phyloP scores from a whole-genome alignment of 2,329 filamentous ascomycete genomes.

The Neofusicoccum parvum region DNA sequence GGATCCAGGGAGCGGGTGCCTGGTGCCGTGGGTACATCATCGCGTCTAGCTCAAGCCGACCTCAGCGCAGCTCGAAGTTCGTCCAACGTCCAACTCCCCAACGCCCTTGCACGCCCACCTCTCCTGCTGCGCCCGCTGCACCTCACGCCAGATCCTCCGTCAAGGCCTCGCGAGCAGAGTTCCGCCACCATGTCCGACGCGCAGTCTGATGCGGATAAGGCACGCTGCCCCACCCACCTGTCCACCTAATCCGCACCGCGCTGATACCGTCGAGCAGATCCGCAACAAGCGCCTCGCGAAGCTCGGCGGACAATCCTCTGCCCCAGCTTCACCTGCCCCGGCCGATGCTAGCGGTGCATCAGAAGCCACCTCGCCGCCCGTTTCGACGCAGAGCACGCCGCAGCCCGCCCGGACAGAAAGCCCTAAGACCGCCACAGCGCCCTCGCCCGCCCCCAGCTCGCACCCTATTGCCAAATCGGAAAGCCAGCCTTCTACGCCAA shows the following conservation, averaged over 20 bases:
- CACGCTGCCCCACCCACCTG: conserved; percentile 25
- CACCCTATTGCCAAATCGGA: conserved; percentile 36
- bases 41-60: conserved; percentile 3
- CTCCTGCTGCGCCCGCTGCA: conserved; percentile 29
- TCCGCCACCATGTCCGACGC: conserved; percentile 30
- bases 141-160: conserved; percentile 25
- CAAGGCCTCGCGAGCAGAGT: background rate
- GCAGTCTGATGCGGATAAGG: conserved; percentile 53
- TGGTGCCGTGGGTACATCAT: conserved; percentile 19
- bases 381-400: conserved; percentile 19
- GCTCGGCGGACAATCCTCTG: conserved; percentile 47
- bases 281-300: conserved; percentile 69
- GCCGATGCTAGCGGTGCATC: conserved; percentile 22
- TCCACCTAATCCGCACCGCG: conserved; percentile 24
- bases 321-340: conserved; percentile 25
- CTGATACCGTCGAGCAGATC: conserved; percentile 54
- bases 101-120: background rate
- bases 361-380: conserved; percentile 10
- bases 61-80: background rate
- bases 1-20: conserved; percentile 12
- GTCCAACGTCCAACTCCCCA: background rate
- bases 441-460: conserved; percentile 24
- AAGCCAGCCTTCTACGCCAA: conserved; percentile 31
- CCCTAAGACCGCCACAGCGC: conserved; percentile 26
- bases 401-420: conserved; percentile 6